A percentile compares a stretch with the other conserved stretches of the same genome.
phyloP scores from a whole-genome alignment of 805 yeast species.

The Saccharomycopsis javanensis region DNA sequence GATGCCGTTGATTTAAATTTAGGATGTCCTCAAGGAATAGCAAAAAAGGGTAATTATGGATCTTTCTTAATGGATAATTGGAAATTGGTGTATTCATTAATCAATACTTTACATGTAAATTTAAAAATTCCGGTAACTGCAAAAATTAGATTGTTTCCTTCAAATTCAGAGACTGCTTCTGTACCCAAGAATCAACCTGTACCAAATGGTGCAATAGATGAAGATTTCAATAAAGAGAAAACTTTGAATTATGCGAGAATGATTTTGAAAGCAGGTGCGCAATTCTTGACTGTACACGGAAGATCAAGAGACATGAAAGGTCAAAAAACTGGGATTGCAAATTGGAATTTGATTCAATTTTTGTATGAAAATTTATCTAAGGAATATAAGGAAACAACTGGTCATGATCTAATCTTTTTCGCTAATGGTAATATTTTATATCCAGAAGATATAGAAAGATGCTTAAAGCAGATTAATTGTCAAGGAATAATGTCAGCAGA shows the following conservation, averaged over 20 bases:
- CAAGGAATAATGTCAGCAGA: slow-evolving; percentile 98
- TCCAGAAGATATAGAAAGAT: slow-evolving; percentile 70
- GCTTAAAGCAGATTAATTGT: slow-evolving; percentile 52
- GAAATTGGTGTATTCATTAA: slow-evolving; percentile 66
- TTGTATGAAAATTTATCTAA: slow-evolving; percentile 65
- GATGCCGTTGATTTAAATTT: slow-evolving; percentile 94
- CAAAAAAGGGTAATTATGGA: slow-evolving; percentile 90
- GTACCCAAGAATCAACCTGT: slow-evolving; percentile 1
- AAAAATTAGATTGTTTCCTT: slow-evolving; percentile 74
- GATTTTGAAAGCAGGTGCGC: slow-evolving; percentile 91
- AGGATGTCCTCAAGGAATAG: slow-evolving; percentile 98
- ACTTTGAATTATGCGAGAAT: slow-evolving; percentile 77
- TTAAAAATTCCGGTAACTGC: slow-evolving; percentile 88
- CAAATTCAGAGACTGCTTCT: slow-evolving; percentile 23
- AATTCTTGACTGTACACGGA: slow-evolving; percentile 89
- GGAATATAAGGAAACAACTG: slow-evolving; percentile 37
- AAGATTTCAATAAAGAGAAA: slow-evolving; percentile 45
- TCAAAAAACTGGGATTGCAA: slow-evolving; percentile 89
- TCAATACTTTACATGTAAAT: slow-evolving; percentile 62
- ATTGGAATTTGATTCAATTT: slow-evolving; percentile 73
- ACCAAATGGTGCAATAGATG: slow-evolving; percentile 6
- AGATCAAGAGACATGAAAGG: slow-evolving; percentile 97
- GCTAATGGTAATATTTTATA: slow-evolving; percentile 94
- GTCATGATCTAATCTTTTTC: slow-evolving; percentile 48
- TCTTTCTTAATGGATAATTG: slow-evolving; percentile 96